Evolutionary conservation across 441 rosid genomes (phyloP).

Genomic region (Populus hybrid): DNA sequence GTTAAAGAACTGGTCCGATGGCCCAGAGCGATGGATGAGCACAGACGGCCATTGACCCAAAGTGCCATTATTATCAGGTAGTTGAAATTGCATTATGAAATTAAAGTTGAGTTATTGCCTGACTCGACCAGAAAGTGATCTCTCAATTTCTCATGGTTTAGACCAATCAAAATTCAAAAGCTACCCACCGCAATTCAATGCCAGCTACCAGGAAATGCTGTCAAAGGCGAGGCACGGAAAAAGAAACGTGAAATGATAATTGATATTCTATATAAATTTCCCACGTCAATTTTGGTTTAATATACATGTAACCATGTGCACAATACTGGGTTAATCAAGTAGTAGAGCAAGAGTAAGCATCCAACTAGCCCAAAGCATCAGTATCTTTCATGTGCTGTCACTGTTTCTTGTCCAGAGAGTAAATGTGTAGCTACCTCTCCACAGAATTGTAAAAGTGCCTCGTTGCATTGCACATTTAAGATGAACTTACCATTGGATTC

Average conservation of each 20-base stretch:
- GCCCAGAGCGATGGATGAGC: neutral
- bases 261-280: neutral
- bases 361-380: neutral
- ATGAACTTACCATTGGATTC: conserved; percentile 3
- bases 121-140: conserved; percentile 4
- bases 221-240: neutral
- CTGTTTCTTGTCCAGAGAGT: conserved; percentile 4
- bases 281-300: conserved; percentile 12
- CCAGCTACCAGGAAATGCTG: neutral
- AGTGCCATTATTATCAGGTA: neutral
- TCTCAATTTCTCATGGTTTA: neutral
- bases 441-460: neutral
- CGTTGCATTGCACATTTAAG: neutral
- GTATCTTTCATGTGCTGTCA: neutral
- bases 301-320: conserved; percentile 12
- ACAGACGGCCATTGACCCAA: conserved; percentile 1
- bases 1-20: conserved; percentile 12
- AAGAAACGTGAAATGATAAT: neutral
- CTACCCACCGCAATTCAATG: conserved; percentile 6
- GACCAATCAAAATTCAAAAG: neutral
- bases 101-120: neutral
- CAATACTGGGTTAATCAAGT: neutral
- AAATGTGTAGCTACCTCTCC: neutral
- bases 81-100: neutral
- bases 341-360: neutral